Percentiles rank a stretch among this genome's conserved stretches.
These are phyloP conservation scores for Chrysoporthe puriensis DNA, from an alignment of 2,329 filamentous ascomycete genomes.

Conservation along the genomic window DNA sequence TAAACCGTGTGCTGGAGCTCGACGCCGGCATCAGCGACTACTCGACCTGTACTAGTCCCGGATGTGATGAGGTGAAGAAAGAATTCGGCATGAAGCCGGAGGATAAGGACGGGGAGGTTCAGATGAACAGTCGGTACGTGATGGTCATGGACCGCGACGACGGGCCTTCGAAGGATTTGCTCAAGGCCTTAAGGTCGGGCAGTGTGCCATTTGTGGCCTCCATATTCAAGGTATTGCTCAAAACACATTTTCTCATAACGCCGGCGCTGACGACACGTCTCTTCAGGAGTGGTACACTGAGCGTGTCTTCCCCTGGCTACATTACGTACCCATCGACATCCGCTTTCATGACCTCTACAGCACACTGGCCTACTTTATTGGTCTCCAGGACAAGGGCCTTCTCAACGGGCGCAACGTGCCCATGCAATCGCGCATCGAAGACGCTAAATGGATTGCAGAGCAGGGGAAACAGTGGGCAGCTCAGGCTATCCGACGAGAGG, in stretches of 20 bases:
- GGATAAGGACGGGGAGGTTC: conserved; percentile 50
- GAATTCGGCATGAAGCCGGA: conserved; percentile 54
- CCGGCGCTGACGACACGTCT: background rate
- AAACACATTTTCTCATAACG: no score
- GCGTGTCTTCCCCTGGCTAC: conserved; percentile 74
- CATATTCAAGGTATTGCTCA: conserved; percentile 58
- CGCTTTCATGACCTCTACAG: conserved; percentile 75
- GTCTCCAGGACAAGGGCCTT: conserved; percentile 50
- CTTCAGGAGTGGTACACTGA: conserved; percentile 73
- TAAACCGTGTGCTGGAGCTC: conserved; percentile 57
- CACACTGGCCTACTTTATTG: conserved; percentile 74
- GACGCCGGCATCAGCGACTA: conserved; percentile 64
- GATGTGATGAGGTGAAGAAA: conserved; percentile 52
- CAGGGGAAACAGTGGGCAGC: conserved; percentile 68
- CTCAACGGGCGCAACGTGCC: conserved; percentile 51
- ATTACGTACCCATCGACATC: conserved; percentile 78
- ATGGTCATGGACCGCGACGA: conserved; percentile 73
- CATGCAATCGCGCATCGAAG: conserved; percentile 52
- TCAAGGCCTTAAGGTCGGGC: conserved; percentile 67
- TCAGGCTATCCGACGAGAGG: conserved; percentile 66
- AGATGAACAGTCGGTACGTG: conserved; percentile 68
- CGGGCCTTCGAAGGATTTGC: conserved; percentile 63
- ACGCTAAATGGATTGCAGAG: conserved; percentile 68
- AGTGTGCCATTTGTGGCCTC: conserved; percentile 72
- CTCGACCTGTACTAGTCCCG: conserved; percentile 55